Percentiles rank a stretch among this genome's conserved stretches.
These are phyloP conservation scores for Botrytis fragariae DNA, from an alignment of 2,329 filamentous ascomycete species.

Conservation along the genomic window DNA sequence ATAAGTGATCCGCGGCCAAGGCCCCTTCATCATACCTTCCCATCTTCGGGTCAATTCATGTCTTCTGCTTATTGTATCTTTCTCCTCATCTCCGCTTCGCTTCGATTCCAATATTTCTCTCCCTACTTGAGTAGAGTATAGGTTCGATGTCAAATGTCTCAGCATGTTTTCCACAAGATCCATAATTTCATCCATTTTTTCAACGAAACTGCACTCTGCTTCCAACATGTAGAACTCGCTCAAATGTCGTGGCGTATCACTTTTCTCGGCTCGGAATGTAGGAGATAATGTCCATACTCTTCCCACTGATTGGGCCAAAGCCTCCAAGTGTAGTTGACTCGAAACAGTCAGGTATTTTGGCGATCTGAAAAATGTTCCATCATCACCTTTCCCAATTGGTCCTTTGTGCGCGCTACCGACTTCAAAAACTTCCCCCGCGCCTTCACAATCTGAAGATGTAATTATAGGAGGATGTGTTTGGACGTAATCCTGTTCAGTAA, in stretches of 20 bases:
- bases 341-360: constrained; percentile 97
- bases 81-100: constrained; percentile 18
- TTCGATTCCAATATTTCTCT: constrained; percentile 47
- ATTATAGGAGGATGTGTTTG: constrained; percentile 92
- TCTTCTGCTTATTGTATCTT: constrained; percentile 4
- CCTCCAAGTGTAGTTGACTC: constrained; percentile 89
- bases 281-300: constrained; percentile 94
- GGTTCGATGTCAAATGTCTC: constrained; percentile 50
- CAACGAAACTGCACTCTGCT: constrained; percentile 78
- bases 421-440: constrained; percentile 89
- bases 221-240: constrained; percentile 99
- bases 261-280: constrained; percentile 89
- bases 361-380: constrained; percentile 70
- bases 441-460: constrained; percentile 96
- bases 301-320: constrained; percentile 80
- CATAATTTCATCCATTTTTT: constrained; percentile 70
- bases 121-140: constrained; percentile 46
- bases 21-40: constrained; percentile 57
- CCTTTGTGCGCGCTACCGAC: constrained; percentile 43
- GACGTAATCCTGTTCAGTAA: constrained; percentile 66
- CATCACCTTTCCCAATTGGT: constrained; percentile 35
- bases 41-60: constrained; percentile 65
- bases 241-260: constrained; percentile 88
- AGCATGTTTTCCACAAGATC: constrained; percentile 78
- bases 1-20: constrained; percentile 84